Percentiles rank a stretch among this genome's conserved stretches.
Conservation (phyloP, 1,139 yeast species). For the Yamadazyma epiphylla region DNA sequence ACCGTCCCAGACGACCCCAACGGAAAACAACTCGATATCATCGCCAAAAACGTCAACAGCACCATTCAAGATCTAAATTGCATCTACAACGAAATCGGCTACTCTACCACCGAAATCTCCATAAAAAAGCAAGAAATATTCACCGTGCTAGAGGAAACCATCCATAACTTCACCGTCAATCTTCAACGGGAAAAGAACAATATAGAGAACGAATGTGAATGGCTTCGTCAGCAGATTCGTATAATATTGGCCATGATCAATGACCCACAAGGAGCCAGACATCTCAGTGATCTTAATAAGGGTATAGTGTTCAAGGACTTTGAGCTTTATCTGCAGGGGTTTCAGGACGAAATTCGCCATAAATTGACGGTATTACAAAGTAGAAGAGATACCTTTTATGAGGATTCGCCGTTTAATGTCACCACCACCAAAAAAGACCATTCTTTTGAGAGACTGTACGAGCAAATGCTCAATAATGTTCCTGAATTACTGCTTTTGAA, state of each 20-base stretch:
- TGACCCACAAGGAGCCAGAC: slow-evolving; percentile 29
- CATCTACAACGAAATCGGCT: slow-evolving; percentile 39
- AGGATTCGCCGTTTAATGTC: slow-evolving; percentile 27
- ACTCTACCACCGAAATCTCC: slow-evolving; percentile 29
- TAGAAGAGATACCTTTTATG: slow-evolving; percentile 20
- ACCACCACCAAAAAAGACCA: slow-evolving; percentile 13
- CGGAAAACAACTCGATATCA: slow-evolving; percentile 19
- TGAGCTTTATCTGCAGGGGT: slow-evolving; percentile 28
- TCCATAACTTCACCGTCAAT: slow-evolving; percentile 27
- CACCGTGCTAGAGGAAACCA: slow-evolving; percentile 37
- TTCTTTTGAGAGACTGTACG: slow-evolving; percentile 24
- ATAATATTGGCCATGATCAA: slow-evolving; percentile 40
- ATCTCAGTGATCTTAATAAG: slow-evolving; percentile 21
- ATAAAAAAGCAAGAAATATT: slow-evolving; percentile 38
- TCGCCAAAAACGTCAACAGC: slow-evolving; percentile 26
- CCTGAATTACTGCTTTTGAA: slow-evolving; percentile 33
- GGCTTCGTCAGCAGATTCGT: slow-evolving; percentile 44
- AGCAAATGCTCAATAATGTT: slow-evolving; percentile 20
- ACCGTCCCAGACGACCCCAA: slow-evolving; percentile 2
- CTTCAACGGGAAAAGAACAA: slow-evolving; percentile 35
- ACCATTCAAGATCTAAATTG: slow-evolving; percentile 31
- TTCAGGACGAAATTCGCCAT: slow-evolving; percentile 24
- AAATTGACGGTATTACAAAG: slow-evolving; percentile 17
- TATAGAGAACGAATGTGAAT: slow-evolving; percentile 44
- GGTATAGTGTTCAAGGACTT: slow-evolving; percentile 32